Evolutionary conservation across 139 green algal species (phyloP), one percentile per base, ranked within the genome.

Genomic region (Yamagishiella unicocca): DNA sequence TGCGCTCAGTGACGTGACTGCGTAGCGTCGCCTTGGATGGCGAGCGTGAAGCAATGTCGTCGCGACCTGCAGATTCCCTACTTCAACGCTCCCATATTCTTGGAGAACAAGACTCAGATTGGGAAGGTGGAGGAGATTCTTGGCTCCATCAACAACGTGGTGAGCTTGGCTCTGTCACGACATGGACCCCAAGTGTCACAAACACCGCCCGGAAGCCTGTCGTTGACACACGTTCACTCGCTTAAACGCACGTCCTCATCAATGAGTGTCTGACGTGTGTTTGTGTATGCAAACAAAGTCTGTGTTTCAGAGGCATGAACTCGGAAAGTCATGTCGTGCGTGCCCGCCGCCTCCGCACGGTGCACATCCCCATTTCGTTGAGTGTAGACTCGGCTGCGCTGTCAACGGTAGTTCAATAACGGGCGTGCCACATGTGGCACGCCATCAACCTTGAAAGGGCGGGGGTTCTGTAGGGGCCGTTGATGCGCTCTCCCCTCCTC

Each of bases 121-220:
- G 98, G 98, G 42, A 99, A 99, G 88, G 95, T 99, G 12, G 98
- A 99, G 77, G 98, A 99, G 91, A 99, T 99, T 45, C 96, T 99
- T 87, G 98, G 98, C 0, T 91, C 95, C 71, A 98, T 99, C 87
- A 99, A 97, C 87, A 92, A 88, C 33, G 91, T 94, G 90, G 95
- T 97, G 82, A 90, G 94, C 85, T 19, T 25, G 50, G 31, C 29
- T 33, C 31, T 82, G 64, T 12, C n/a, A 22, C 50, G 17, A 25
- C 12, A 17, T 58, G 17, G 17, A 58, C 50, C 12, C 50, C 50
- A 17, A 25, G 50, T 58, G 12, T 17, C 17, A 58, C 50, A 58
- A 58, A 17, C 50, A 17, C 50, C 50, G 17, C 50, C 12, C 50
- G 50, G 50, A 17, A 12, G 50, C 50, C 12, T 12, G 50, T 12